A percentile compares a stretch with the other conserved stretches of the same genome.
Evolutionary conservation across 2,329 filamentous ascomycete genomes (phyloP).

Genomic region (Ophiocordyceps polyrhachis-furcata): DNA sequence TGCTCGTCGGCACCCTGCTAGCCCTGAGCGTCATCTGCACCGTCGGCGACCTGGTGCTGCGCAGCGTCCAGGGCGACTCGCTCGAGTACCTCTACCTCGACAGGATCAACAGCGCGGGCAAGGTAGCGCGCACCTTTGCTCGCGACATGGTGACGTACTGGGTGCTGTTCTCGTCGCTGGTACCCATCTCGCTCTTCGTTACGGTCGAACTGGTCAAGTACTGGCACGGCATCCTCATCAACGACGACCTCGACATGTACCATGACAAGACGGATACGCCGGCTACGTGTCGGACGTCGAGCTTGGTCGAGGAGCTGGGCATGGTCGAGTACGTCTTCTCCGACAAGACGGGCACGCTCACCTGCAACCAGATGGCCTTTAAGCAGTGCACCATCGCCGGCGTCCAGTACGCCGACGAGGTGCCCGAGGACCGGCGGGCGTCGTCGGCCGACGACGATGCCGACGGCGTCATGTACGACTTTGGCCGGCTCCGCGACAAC

Average conservation of each 20-base stretch:
- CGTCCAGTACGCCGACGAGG: constrained; percentile 81
- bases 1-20: constrained; percentile 71
- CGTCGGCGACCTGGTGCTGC: constrained; percentile 71
- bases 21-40: constrained; percentile 77
- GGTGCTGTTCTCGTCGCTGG: constrained; percentile 91
- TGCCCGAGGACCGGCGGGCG: constrained; percentile 76
- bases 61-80: constrained; percentile 40
- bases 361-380: constrained; percentile 99
- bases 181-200: constrained; percentile 94
- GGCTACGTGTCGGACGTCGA: constrained; percentile 88
- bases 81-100: constrained; percentile 58
- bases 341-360: constrained; percentile 91
- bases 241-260: constrained; percentile 95
- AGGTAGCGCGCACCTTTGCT: constrained; percentile 62
- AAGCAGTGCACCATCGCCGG: constrained; percentile 86
- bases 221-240: constrained; percentile 93
- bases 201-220: constrained; percentile 97
- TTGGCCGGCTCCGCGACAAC: constrained; percentile 56
- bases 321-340: constrained; percentile 99
- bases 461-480: constrained; percentile 69
- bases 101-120: constrained; percentile 31
- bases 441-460: constrained; percentile 70
- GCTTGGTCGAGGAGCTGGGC: constrained; percentile 86
- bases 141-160: constrained; percentile 95
- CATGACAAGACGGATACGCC: constrained; percentile 90